These are phyloP conservation scores for Pichia nanzhaoensis DNA, from an alignment of 805 yeast species.

Conservation along the genomic window DNA sequence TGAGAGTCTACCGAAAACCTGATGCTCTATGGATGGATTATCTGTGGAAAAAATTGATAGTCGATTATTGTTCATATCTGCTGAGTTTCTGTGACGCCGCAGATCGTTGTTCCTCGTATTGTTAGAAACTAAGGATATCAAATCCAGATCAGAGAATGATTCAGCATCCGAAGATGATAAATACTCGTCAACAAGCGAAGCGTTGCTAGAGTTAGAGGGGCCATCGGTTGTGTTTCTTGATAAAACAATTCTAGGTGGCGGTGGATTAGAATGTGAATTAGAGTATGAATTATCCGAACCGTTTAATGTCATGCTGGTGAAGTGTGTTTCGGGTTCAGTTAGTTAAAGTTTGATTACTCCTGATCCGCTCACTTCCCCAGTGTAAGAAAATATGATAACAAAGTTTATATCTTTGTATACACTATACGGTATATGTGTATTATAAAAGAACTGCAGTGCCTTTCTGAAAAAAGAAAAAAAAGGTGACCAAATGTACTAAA, in stretches of 20 bases:
- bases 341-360: too few relatives aligned
- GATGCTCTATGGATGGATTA: background rate
- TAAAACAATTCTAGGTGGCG: background rate
- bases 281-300: too few relatives aligned
- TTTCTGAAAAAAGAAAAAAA: too few relatives aligned
- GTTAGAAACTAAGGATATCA: background rate
- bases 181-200: background rate
- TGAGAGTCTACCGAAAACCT: background rate
- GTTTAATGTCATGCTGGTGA: too few relatives aligned
- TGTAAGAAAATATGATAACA: too few relatives aligned
- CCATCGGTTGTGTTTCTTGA: background rate
- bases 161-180: background rate
- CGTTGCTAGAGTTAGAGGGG: background rate
- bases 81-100: background rate
- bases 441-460: too few relatives aligned
- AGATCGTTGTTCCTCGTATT: background rate
- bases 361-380: too few relatives aligned
- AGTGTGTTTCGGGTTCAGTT: too few relatives aligned
- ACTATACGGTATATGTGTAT: too few relatives aligned
- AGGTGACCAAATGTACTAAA: too few relatives aligned
- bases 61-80: background rate
- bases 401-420: too few relatives aligned
- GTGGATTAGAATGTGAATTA: too few relatives aligned
- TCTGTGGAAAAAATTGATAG: conserved; percentile 1
- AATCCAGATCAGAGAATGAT: background rate